Percentiles rank a stretch among this genome's conserved stretches.
These are phyloP conservation scores for Neurospora sp. DNA, from an alignment of 495 filamentous ascomycete species.

Conservation along the genomic window DNA sequence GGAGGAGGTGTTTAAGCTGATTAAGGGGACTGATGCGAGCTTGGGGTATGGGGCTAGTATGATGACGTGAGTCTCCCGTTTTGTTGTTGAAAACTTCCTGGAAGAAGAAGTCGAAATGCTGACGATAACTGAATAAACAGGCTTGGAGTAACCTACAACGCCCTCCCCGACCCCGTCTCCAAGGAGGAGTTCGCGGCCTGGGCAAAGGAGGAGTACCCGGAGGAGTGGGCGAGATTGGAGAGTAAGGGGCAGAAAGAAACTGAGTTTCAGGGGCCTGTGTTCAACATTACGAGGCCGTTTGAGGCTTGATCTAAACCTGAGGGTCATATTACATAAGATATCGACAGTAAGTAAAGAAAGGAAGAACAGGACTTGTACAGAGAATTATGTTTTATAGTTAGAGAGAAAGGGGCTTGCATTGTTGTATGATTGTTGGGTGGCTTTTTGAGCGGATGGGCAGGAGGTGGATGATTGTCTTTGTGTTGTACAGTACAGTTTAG, in stretches of 20 bases:
- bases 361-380: not conserved
- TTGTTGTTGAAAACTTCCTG: not conserved
- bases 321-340: not conserved
- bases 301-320: conserved; percentile 26
- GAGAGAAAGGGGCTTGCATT: not conserved
- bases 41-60: conserved; percentile 53
- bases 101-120: not conserved
- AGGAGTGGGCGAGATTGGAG: conserved; percentile 55
- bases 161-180: conserved; percentile 44
- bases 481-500: not conserved
- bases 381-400: not conserved
- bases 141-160: conserved; percentile 64
- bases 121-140: conserved; percentile 26
- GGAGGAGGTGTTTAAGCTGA: conserved; percentile 50
- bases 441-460: not conserved
- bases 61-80: conserved; percentile 52
- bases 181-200: conserved; percentile 64
- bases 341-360: not conserved
- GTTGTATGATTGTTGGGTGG: not conserved
- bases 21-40: conserved; percentile 53
- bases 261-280: conserved; percentile 23
- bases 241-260: conserved; percentile 29
- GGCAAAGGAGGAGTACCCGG: conserved; percentile 55
- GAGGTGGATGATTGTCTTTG: not conserved
- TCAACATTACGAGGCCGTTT: conserved; percentile 33